Base-by-base conservation (phyloP, 805 yeast genomes). In the Candida anglica region DNA sequence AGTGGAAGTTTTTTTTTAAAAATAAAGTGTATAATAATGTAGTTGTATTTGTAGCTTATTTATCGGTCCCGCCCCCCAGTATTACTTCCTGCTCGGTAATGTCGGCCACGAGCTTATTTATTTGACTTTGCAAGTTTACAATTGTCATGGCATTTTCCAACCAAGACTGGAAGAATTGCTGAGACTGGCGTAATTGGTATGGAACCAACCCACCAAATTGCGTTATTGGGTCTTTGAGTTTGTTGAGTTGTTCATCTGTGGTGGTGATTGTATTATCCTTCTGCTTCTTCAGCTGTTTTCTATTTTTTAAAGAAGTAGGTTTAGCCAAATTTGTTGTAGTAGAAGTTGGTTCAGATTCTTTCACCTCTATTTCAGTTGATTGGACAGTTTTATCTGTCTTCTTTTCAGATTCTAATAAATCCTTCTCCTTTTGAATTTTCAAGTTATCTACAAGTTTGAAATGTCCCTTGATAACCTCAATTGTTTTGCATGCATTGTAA, bases 151-250 rank as follows among this genome's bases (percentile, higher is more conserved):
- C 40, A 21, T 44, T 41, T 9, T 27, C 34, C 15, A 73, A 39
- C 0, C 68, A 69, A 2, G 32, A 32, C 2, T 32, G 43, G 39
- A 76, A 76, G 19, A 47, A 43, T 1, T 16, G 27, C 43, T 71
- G 76, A 2, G 75, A 57, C 19, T 41, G 35, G 5, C 63, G 51
- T 16, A 75, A 47, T 23, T 61, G 60, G 25, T 40, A 45, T 6
- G 79, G 75, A 2, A 67, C 75, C 24, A 75, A 48, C 0, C 66
- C 66, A 2, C 76, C 76, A 51, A 75, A 71, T 62, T 71, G 75
- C 23, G 56, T 36, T 7, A 70, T 48, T 0, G 74, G 73, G 35
- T 66, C 63, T 30, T 38, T 44, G 9, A 37, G 6, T 29, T 14
- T 4, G 14, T 20, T 10, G 19, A 15, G 7, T 20, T 17, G 25